Base-by-base conservation (phyloP, 2,329 filamentous ascomycete species). In the Magnaporthiopsis poae region DNA sequence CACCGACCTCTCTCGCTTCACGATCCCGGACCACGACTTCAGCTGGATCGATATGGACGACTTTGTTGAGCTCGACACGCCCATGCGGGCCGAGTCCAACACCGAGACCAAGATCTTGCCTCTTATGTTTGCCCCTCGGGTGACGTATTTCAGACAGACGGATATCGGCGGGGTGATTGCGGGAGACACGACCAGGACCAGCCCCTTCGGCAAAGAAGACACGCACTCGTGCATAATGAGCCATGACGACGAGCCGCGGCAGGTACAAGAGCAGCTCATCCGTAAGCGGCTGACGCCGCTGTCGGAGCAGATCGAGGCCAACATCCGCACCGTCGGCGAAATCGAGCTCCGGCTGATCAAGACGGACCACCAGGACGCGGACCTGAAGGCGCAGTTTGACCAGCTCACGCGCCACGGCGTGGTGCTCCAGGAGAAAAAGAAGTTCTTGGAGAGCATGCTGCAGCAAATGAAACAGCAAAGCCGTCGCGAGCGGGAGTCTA, bases 11-110 rank as follows among this genome's bases (percentile, higher is more conserved):
- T 96, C 93, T 0, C 89, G 90, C 65, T 99, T 99, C 74, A 94
- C 89, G 0, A 99, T 99, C 64, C 94, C 95, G 0, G 95, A 99
- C 75, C 91, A 96, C 66, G 95, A 99, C 73, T 88, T 92, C 71
- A 92, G 89, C 66, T 99, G 95, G 95, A 93, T 99, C 69, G 95
- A 99, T 73, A 98, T 99, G 92, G 95, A 99, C 74, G 95, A 99
- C 75, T 99, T 99, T 77, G 93, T 99, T 36, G 95, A 99, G 76
- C 80, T 99, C 29, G 96, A 97, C 75, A 98, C 94, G 94, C 93
- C 96, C 66, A 79, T 97, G 31, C 94, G 94, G 0, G 90, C 91
- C 18, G 91, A 96, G 73, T 87, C 90, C 39, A 96, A 96, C 70
- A 93, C 94, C 0, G 90, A 96, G 71, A 98, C 94, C 0, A 93